Percentiles rank a stretch among this genome's conserved stretches.
phyloP scores from a whole-genome alignment of 2,329 filamentous ascomycete genomes.

The Fusarium nisikadoi region DNA sequence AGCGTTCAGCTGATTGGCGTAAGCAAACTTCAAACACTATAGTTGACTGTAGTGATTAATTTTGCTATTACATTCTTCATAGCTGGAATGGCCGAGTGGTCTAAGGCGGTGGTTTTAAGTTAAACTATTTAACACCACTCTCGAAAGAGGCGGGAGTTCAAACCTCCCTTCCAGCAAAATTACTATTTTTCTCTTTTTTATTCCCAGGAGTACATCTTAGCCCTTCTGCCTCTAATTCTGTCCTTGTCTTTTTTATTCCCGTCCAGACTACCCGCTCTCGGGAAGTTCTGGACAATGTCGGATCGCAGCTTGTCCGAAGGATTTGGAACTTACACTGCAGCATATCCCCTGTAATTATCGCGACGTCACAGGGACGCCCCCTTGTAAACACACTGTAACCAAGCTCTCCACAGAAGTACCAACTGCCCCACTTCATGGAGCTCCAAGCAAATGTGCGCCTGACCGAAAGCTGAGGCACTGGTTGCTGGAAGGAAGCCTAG shows the following conservation, averaged over 20 bases:
- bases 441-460: conserved; percentile 24
- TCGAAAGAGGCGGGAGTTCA: conserved; percentile 10
- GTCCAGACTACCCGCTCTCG: no score
- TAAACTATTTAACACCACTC: background rate
- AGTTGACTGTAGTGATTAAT: fast-evolving
- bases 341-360: conserved; percentile 2
- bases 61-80: background rate
- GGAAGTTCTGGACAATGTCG: background rate
- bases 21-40: fast-evolving
- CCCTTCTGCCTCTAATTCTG: background rate
- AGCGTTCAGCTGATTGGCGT: background rate
- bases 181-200: background rate
- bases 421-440: conserved; percentile 14
- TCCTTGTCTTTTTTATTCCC: background rate
- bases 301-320: background rate
- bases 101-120: conserved; percentile 14
- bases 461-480: conserved; percentile 35
- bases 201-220: no score
- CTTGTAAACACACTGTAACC: conserved; percentile 3
- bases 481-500: conserved; percentile 5
- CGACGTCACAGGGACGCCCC: conserved; percentile 23
- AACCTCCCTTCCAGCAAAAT: conserved; percentile 10
- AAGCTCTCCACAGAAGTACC: background rate
- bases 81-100: conserved; percentile 11
- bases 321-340: conserved; percentile 3